Evolutionary conservation across 495 filamentous ascomycete species (phyloP).

Genomic region (Chaetomium fimeti): DNA sequence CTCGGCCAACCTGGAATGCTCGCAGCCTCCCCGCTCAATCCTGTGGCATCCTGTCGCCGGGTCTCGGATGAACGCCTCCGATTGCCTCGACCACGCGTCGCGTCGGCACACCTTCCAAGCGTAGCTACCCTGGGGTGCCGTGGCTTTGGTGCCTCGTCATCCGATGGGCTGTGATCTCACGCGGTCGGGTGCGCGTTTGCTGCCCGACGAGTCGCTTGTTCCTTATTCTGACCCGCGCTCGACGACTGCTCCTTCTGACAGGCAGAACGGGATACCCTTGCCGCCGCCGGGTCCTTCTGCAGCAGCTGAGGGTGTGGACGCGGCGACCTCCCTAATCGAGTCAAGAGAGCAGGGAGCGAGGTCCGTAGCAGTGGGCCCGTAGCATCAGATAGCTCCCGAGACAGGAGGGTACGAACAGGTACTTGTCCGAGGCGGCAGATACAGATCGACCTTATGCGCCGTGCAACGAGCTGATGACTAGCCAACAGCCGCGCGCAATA

Average conservation of each 20-base stretch:
- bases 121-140: slow-evolving; percentile 6
- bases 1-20: slow-evolving; percentile 1
- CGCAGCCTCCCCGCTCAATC: neutral
- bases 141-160: slow-evolving; percentile 15
- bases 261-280: slow-evolving; percentile 22
- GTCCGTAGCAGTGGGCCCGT: slow-evolving; percentile 3
- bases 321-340: slow-evolving; percentile 22
- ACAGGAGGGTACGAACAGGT: slow-evolving; percentile 29
- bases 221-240: slow-evolving; percentile 17
- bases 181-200: slow-evolving; percentile 23
- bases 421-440: slow-evolving; percentile 26
- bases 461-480: neutral
- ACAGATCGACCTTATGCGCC: slow-evolving; percentile 20
- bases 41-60: neutral
- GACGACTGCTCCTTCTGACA: slow-evolving; percentile 6
- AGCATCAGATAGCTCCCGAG: slow-evolving; percentile 11
- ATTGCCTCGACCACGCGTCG: slow-evolving; percentile 12
- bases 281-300: slow-evolving; percentile 17
- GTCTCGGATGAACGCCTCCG: slow-evolving; percentile 2
- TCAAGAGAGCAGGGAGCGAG: slow-evolving; percentile 8
- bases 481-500: slow-evolving; percentile 6
- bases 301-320: slow-evolving; percentile 21
- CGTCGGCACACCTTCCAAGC: slow-evolving; percentile 10
- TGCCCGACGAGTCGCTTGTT: slow-evolving; percentile 25
- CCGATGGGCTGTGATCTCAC: slow-evolving; percentile 18